phyloP scores from a whole-genome alignment of 768 basidiomycete species.

The Xerocomus spinulosus region DNA sequence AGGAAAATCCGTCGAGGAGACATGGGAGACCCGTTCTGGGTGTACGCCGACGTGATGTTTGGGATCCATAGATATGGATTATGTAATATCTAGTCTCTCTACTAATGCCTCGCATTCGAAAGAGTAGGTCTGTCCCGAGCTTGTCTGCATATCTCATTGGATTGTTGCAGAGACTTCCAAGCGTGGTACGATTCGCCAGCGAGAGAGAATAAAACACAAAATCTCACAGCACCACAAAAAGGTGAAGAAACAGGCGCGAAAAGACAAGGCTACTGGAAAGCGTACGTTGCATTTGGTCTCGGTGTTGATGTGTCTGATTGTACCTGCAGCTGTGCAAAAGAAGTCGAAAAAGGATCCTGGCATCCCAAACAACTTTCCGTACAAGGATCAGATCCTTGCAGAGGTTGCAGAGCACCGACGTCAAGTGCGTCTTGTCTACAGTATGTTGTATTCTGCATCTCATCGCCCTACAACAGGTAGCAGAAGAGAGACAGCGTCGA shows the following conservation, averaged over 20 bases:
- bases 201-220: conserved; percentile 71
- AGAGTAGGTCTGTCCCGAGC: conserved; percentile 39
- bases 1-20: conserved; percentile 88
- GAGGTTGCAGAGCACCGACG: conserved; percentile 82
- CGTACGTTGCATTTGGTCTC: conserved; percentile 40
- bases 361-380: conserved; percentile 89
- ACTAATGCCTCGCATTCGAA: conserved; percentile 65
- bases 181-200: conserved; percentile 66
- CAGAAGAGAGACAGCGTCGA: conserved; percentile 68
- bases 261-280: conserved; percentile 77
- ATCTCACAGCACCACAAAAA: conserved; percentile 75
- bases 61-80: conserved; percentile 31
- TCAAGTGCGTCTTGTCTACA: conserved; percentile 38
- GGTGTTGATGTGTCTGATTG: background rate
- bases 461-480: conserved; percentile 43
- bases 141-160: background rate
- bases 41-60: conserved; percentile 61
- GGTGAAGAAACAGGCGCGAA: conserved; percentile 66
- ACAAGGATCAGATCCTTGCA: conserved; percentile 90
- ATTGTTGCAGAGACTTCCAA: conserved; percentile 72
- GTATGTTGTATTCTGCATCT: background rate
- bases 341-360: conserved; percentile 73
- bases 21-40: conserved; percentile 68
- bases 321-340: conserved; percentile 36
- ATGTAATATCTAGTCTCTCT: conserved; percentile 12